Evolutionary conservation across 148 eudicot genomes (phyloP).

Genomic region (Pharnaceum exiguum): DNA sequence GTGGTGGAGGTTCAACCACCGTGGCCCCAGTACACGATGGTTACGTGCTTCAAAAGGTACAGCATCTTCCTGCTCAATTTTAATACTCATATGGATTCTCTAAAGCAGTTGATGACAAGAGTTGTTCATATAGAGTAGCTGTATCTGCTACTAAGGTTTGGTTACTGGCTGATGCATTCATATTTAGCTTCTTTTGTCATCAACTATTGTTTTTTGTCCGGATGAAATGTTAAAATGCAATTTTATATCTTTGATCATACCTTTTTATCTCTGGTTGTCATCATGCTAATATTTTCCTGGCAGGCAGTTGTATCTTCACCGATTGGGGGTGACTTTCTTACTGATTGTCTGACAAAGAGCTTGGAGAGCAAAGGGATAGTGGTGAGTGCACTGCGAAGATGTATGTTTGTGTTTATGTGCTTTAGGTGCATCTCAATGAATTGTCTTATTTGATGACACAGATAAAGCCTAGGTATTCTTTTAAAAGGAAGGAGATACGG

Average conservation of each 20-base stretch:
- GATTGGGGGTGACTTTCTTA: constrained; percentile 87
- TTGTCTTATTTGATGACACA: constrained; percentile 25
- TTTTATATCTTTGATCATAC: no score
- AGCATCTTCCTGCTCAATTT: neutral
- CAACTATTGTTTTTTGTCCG: no score
- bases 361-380: constrained; percentile 89
- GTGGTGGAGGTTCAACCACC: constrained; percentile 98
- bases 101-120: neutral
- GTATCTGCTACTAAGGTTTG: no score
- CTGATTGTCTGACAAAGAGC: constrained; percentile 95
- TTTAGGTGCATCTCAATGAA: neutral
- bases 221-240: no score
- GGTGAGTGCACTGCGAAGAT: constrained; percentile 47
- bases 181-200: no score
- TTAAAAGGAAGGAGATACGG: constrained; percentile 89
- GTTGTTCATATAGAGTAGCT: no score
- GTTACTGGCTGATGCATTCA: no score
- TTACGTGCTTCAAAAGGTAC: constrained; percentile 97
- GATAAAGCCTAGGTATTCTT: constrained; percentile 94
- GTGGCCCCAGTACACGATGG: constrained; percentile 99
- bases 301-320: constrained; percentile 85
- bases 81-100: neutral
- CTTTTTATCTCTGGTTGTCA: neutral
- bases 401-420: neutral
- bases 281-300: neutral